A percentile compares a stretch with the other conserved stretches of the same genome.
Conservation (phyloP, 495 filamentous ascomycete species). For the Trichoderma erinaceum region DNA sequence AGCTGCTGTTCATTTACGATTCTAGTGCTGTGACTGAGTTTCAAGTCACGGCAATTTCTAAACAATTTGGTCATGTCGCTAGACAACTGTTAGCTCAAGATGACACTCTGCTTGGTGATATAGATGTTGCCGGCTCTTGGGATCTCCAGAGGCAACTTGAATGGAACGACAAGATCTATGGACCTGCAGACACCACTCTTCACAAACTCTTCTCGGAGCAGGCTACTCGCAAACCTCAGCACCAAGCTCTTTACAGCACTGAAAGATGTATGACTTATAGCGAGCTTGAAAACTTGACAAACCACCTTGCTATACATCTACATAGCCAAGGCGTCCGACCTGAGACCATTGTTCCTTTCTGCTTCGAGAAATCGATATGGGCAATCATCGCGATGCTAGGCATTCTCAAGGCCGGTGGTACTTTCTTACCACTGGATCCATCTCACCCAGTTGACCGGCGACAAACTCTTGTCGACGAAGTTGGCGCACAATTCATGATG, state of each 20-base stretch:
- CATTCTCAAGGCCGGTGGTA: constrained; percentile 53
- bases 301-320: constrained; percentile 32
- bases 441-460: constrained; percentile 47
- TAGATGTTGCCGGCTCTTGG: constrained; percentile 2
- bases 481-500: constrained; percentile 29
- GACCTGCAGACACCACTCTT: constrained; percentile 8
- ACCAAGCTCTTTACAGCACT: constrained; percentile 40
- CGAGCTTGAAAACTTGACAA: constrained; percentile 37
- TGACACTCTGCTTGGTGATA: not conserved
- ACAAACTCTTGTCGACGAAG: constrained; percentile 24
- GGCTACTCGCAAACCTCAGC: not conserved
- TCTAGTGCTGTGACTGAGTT: constrained; percentile 16
- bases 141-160: constrained; percentile 18
- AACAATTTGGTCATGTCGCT: constrained; percentile 19
- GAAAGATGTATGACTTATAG: constrained; percentile 45
- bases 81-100: constrained; percentile 3
- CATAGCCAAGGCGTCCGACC: constrained; percentile 35
- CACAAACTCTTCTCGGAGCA: constrained; percentile 14
- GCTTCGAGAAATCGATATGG: constrained; percentile 48
- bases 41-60: constrained; percentile 20
- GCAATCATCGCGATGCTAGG: constrained; percentile 48
- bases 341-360: constrained; percentile 47
- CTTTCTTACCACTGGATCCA: constrained; percentile 50
- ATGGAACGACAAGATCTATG: constrained; percentile 18
- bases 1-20: constrained; percentile 20